Evolutionary conservation across 1,139 yeast genomes (phyloP), one percentile per base, ranked within the genome.

Genomic region (Sugiyamaella castrensis): DNA sequence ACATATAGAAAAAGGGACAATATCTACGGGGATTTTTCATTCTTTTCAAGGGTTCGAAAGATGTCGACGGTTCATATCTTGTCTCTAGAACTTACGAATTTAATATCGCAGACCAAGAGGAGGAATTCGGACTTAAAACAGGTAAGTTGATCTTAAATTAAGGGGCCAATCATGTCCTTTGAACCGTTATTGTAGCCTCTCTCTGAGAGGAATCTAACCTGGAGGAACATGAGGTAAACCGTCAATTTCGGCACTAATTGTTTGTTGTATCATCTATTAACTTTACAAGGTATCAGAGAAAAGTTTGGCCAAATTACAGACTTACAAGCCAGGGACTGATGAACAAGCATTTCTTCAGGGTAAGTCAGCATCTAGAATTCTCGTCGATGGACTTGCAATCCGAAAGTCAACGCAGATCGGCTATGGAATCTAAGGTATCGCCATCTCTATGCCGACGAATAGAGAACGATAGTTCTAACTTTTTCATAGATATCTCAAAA

Each of bases 61-160:
- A 59, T 59, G 63, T 43, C 62, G 10, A 50, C 62, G 1, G 57
- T 59, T 2, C 56, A 62, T 38, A 58, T 57, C 44, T 53, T 63
- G 44, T 51, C 56, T 10, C 52, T 76, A 0, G 96, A 88, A 58
- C 70, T 89, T 53, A 67, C 75, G 15, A 72, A 71, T 37, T 71
- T 91, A 53, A 71, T 81, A 8, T 68, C 83, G 1, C 96, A 89
- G 58, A 76, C 92, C 8, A 84, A 80, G 64, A 73, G 96, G 48
- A 74, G 87, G 55, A 79, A 80, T 60, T 63, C 80, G 0, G 92
- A 85, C 28, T 77, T 89, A 31, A 79, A 79, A 47, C 75, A 69
- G 59, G 73, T 69, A 52, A 27, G 71, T 57, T 29, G 15, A 29
- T 33, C 12, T 26, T 32, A 37, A 28, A 7, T 9, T 8, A 24